Conservation (phyloP, 2,329 filamentous ascomycete genomes). For the Didymella lethalis region DNA sequence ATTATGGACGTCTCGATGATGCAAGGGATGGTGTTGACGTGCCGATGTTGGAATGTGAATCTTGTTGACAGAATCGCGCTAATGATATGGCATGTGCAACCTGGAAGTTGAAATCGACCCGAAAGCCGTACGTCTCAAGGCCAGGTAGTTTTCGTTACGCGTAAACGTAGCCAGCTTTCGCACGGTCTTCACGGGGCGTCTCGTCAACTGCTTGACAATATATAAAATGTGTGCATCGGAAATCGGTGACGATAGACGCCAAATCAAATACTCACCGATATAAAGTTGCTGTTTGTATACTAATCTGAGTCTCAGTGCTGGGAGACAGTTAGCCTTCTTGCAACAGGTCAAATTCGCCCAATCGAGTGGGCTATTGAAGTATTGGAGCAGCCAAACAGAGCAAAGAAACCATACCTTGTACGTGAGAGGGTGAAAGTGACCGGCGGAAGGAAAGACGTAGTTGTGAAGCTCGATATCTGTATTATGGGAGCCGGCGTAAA, state of each 20-base stretch:
- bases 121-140: not conserved
- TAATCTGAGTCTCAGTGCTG: not conserved
- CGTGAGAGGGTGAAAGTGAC: not conserved
- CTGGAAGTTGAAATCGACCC: not conserved
- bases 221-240: not conserved
- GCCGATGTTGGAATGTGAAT: conserved; percentile 1
- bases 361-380: too few relatives aligned
- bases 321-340: not conserved
- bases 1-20: not conserved
- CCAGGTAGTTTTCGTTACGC: too few relatives aligned
- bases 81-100: not conserved
- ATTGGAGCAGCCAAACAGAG: not conserved
- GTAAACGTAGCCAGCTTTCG: too few relatives aligned
- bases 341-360: not conserved
- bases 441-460: not conserved
- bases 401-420: not conserved
- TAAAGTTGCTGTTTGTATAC: not conserved
- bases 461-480: not conserved
- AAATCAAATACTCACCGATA: not conserved
- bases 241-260: not conserved
- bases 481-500: not conserved
- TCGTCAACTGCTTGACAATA: not conserved
- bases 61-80: not conserved
- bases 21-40: conserved; percentile 10
- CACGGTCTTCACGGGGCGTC: not conserved